Evolutionary conservation across 805 yeast species (phyloP), one percentile per base, ranked within the genome.

Genomic region (Candida sonorensis): DNA sequence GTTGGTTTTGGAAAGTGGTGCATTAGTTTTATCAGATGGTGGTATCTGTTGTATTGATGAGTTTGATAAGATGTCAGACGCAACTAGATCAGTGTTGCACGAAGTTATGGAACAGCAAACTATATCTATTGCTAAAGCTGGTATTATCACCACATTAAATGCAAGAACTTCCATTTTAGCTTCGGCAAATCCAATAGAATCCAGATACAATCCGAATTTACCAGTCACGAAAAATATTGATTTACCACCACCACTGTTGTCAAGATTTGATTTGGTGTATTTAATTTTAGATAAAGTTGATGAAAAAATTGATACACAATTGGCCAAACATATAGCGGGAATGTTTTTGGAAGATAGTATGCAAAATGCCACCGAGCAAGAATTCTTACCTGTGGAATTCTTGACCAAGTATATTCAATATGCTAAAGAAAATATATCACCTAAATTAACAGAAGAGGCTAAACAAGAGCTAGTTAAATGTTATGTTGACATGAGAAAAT

Each of bases 91-190:
- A 7, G 97, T 92, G 9, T 65, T 92, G 33, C 98, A 92, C 56
- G 98, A 92, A 67, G 98, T 92, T 9, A 92, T 92, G 98, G 98
- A 92, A 64, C 98, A 92, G 57, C 98, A 92, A 59, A 92, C 98
- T 1, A 92, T 92, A 27, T 87, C 97, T 8, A 86, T 92, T 51
- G 98, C 98, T 20, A 92, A 92, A 52, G 98, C 98, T 1, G 98
- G 98, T 38, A 92, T 92, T 51, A 92, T 92, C 50, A 92, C 98
- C 5, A 92, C 97, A 0, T 66, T 92, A 40, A 92, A 92, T 56
- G 98, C 98, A 1, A 73, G 98, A 60, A 90, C 97, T 0, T 90
- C 97, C 1, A 81, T 92, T 42, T 65, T 92, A 36, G 98, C 98
- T 0, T 83, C 95, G 24, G 98, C 98, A 1, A 92, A 92, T 57